phyloP scores from a whole-genome alignment of 176 grass and related monocot genomes.

The Areca catechu region DNA sequence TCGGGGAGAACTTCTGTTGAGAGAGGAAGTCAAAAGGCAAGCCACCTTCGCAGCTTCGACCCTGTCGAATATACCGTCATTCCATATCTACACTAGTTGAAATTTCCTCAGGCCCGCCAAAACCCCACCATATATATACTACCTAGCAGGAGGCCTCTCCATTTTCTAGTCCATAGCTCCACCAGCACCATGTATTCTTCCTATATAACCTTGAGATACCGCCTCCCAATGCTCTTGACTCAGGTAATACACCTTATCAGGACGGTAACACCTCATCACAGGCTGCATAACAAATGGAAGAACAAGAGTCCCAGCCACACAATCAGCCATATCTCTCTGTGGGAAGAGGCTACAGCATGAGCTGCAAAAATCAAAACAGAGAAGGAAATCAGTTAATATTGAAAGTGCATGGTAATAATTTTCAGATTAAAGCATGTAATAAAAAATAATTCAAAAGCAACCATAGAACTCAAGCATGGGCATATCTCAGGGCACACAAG shows the following conservation, averaged over 20 bases:
- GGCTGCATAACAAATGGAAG: neutral
- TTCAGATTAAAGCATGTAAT: too few species aligned
- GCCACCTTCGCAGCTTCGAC: conserved; percentile 60
- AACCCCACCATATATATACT: conserved; percentile 5
- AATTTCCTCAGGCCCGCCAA: conserved; percentile 7
- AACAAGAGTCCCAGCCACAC: conserved; percentile 15
- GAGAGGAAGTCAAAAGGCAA: conserved; percentile 8
- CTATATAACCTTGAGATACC: neutral
- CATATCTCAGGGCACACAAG: too few species aligned
- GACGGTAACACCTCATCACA: neutral
- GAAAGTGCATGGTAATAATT: too few species aligned
- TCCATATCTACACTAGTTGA: conserved; percentile 52
- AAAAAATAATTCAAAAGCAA: too few species aligned
- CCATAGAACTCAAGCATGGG: too few species aligned
- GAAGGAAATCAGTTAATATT: too few species aligned
- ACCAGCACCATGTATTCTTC: neutral
- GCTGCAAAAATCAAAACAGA: conserved; percentile 20
- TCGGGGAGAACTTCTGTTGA: conserved; percentile 37
- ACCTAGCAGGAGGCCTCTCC: neutral
- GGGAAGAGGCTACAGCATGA: conserved; percentile 20
- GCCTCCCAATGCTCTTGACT: too few species aligned
- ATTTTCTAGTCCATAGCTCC: neutral
- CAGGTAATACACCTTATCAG: too few species aligned
- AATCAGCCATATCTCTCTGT: conserved; percentile 18
- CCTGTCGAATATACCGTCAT: conserved; percentile 27